Evolutionary conservation across 129 eudicot species (phyloP).

Genomic region (Flaveria bidentis): DNA sequence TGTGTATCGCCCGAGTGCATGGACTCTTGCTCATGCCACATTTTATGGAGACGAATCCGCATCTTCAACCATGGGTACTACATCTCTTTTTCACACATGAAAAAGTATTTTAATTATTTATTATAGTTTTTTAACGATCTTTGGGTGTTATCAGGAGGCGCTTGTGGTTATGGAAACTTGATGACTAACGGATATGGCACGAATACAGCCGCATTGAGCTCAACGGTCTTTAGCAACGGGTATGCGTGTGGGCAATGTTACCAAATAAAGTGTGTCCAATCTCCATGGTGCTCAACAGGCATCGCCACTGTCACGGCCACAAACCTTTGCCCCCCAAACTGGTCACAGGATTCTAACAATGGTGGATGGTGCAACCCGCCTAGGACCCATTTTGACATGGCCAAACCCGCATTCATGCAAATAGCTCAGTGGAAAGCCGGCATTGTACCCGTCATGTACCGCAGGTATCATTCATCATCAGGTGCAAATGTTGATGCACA

Average conservation of each 20-base stretch:
- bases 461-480: constrained; percentile 45
- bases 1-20: constrained; percentile 44
- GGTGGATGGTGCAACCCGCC: constrained; percentile 99
- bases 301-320: constrained; percentile 71
- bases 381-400: constrained; percentile 81
- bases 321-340: constrained; percentile 89
- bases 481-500: background rate
- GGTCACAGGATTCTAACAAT: constrained; percentile 53
- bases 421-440: constrained; percentile 84
- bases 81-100: background rate
- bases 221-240: constrained; percentile 68
- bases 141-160: constrained; percentile 63
- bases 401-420: constrained; percentile 89
- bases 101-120: background rate
- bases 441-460: constrained; percentile 74
- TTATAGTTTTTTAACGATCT: background rate
- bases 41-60: constrained; percentile 86
- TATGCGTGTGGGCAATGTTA: constrained; percentile 80
- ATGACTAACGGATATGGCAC: constrained; percentile 68
- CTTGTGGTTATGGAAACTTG: constrained; percentile 86
- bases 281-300: constrained; percentile 55
- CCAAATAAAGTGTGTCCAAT: constrained; percentile 58
- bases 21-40: constrained; percentile 70
- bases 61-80: constrained; percentile 71
- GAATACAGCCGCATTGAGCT: constrained; percentile 80